Conservation (phyloP, 2,329 filamentous ascomycete genomes). For the Pezizomycotina sp. region DNA sequence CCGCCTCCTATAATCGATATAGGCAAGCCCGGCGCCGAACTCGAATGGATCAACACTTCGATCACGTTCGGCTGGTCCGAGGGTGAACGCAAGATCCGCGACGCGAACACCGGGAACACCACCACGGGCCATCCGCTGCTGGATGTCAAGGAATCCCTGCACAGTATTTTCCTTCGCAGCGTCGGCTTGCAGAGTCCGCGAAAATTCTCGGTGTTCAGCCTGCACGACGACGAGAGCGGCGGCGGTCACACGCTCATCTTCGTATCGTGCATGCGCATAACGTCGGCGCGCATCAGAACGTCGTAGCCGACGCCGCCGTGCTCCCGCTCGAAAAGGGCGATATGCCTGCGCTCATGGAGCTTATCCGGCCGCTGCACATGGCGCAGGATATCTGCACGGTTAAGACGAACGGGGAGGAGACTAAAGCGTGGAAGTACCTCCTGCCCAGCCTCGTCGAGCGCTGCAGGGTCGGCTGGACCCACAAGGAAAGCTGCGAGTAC, state of each 20-base stretch:
- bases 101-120: conserved; percentile 2
- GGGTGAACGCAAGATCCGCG: conserved; percentile 16
- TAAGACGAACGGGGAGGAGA: conserved; percentile 36
- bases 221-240: conserved; percentile 14
- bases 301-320: conserved; percentile 45
- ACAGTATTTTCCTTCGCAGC: conserved; percentile 20
- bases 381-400: conserved; percentile 41
- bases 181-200: conserved; percentile 14
- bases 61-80: conserved; percentile 18
- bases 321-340: conserved; percentile 45
- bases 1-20: conserved; percentile 18
- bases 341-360: conserved; percentile 38
- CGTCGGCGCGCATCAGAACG: conserved; percentile 40
- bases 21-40: not conserved
- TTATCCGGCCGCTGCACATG: conserved; percentile 35
- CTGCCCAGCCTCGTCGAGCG: conserved; percentile 8
- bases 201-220: conserved; percentile 12
- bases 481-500: conserved; percentile 9
- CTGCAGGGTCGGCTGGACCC: conserved; percentile 7
- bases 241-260: conserved; percentile 27
- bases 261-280: conserved; percentile 39
- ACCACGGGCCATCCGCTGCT: conserved; percentile 9
- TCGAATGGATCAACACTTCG: conserved; percentile 9
- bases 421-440: conserved; percentile 27
- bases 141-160: conserved; percentile 24